Base-by-base conservation (phyloP, 2,329 filamentous ascomycete species). In the Madurella mycetomatis region DNA sequence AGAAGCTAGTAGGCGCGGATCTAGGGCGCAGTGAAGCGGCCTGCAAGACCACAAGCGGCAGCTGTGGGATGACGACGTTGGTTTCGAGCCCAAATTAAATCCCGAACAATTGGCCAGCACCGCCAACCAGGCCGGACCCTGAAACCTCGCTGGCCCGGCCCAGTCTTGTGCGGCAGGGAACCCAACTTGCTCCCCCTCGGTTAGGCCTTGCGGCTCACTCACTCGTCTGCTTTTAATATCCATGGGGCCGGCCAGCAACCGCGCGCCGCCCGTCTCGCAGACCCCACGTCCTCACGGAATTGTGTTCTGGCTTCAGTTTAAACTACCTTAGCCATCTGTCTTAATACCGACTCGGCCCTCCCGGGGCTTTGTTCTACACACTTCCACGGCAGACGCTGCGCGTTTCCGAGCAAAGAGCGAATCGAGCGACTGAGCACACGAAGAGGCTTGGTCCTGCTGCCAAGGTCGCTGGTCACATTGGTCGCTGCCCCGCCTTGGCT, bases 21-120 rank as follows among this genome's bases (percentile, higher is more conserved):
- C 44, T 46, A 53, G 25, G 46, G 50, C 44, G 50, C 47, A 49
- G 34, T 7, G 49, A 49, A 55, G 47, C 11, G 25, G 45, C 47
- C 42, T 50, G 52, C 47, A 17, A 47, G 18, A 17, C 39, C 47
- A 43, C n/a, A 34, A 15, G 31, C 31, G 40, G 47, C 47, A 47
- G 53, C 57, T 61, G 60, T 60, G 52, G 62, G 60, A 62, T 62
- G 60, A 64, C 56, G 61, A 62, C 51, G 61, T 63, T 64, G 61
- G 61, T 63, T 62, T 64, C 59, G 57, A 60, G 58, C 53, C 60
- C 59, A 60, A 62, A 60, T 55, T 54, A 60, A 49, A 49, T 54
- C 49, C 51, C 55, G 51, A 56, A 52, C 61, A 58, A 63, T 62
- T 64, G 60, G 61, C 59, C 49, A 54, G 57, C 49, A 51, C 42